Evolutionary conservation across 768 basidiomycete genomes (phyloP).

Genomic region (Termitomyces sp.): DNA sequence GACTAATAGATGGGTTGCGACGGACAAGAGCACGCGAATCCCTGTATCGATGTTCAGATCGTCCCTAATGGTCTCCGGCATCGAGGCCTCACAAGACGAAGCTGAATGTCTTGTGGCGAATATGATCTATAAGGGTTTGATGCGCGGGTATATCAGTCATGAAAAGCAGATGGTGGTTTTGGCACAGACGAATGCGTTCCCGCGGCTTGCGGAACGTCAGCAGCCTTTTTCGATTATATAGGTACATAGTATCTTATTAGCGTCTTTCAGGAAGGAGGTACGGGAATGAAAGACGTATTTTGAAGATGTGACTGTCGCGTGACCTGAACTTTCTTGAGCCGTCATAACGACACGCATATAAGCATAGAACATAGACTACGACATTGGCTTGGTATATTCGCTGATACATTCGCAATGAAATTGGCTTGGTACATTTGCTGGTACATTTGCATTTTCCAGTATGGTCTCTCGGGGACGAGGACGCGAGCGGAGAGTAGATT

Average conservation of each 20-base stretch:
- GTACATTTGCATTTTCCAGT: no score
- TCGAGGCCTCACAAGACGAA: conserved; percentile 69
- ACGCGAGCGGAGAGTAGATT: no score
- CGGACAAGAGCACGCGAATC: conserved; percentile 69
- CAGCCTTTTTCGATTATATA: conserved; percentile 42
- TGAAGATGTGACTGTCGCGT: no score
- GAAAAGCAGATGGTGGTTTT: conserved; percentile 93
- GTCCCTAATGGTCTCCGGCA: conserved; percentile 67
- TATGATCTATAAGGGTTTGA: conserved; percentile 90
- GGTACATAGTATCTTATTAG: background rate
- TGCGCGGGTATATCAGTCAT: conserved; percentile 95
- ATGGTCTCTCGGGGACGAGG: no score
- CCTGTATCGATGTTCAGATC: conserved; percentile 76
- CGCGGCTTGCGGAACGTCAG: conserved; percentile 58
- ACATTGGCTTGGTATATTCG: no score
- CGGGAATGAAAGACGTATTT: no score
- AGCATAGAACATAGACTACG: no score
- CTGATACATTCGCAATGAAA: no score
- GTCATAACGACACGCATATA: no score
- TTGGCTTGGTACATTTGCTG: no score
- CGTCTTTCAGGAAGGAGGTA: no score
- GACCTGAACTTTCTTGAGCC: no score
- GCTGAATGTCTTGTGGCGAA: conserved; percentile 93
- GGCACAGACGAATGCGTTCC: conserved; percentile 75
- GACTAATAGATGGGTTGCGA: conserved; percentile 66